phyloP scores from a whole-genome alignment of 768 basidiomycete genomes.

The Agaricus sinodeliciosus region DNA sequence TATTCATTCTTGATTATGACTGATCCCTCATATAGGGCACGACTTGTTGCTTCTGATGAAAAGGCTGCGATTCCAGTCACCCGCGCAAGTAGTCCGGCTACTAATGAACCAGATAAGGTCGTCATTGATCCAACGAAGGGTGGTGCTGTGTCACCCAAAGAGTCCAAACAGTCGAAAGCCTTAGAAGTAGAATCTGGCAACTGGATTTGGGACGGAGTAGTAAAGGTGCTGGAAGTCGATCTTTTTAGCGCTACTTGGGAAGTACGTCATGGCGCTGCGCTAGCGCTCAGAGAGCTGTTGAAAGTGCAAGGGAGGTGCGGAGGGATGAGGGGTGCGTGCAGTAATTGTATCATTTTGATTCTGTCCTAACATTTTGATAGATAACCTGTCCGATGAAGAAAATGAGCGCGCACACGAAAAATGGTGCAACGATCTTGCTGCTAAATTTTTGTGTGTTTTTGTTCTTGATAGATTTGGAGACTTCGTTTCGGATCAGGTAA shows the following conservation, averaged over 20 bases:
- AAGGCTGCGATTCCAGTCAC: constrained; percentile 37
- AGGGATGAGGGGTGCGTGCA: constrained; percentile 64
- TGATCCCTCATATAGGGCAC: constrained; percentile 41
- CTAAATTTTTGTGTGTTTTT: constrained; percentile 82
- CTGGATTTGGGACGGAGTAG: constrained; percentile 87
- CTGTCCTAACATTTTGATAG: constrained; percentile 25
- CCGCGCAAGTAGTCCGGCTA: constrained; percentile 52
- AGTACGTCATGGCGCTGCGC: constrained; percentile 86
- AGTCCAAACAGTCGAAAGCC: constrained; percentile 68
- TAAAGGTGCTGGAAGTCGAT: constrained; percentile 73
- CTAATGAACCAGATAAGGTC: constrained; percentile 54
- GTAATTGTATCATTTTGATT: not conserved
- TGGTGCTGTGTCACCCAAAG: constrained; percentile 76
- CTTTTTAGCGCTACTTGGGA: constrained; percentile 89
- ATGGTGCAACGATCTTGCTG: constrained; percentile 87
- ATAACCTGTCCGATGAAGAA: constrained; percentile 41
- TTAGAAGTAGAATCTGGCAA: constrained; percentile 67
- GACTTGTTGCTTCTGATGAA: constrained; percentile 64
- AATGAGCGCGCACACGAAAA: constrained; percentile 68
- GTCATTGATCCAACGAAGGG: constrained; percentile 78
- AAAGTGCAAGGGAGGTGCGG: constrained; percentile 78
- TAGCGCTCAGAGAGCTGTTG: constrained; percentile 84
- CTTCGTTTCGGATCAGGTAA: constrained; percentile 86
- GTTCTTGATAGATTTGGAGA: constrained; percentile 98
- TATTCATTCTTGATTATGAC: not conserved